phyloP scores from a whole-genome alignment of 495 filamentous ascomycete genomes.

The Astrocystis sublimbata region DNA sequence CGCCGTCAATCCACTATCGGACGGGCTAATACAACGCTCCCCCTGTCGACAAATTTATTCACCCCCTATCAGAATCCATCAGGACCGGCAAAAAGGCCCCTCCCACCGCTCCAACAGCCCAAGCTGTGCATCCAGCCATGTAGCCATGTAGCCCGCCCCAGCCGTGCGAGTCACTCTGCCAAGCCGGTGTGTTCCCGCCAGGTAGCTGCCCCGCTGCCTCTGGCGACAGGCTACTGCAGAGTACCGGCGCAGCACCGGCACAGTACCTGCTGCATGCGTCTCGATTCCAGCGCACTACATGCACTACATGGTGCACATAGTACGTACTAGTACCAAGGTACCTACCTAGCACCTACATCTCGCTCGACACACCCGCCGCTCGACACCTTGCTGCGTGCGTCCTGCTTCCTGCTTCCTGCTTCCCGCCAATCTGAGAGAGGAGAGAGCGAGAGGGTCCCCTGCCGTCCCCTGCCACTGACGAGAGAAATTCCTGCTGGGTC shows the following conservation, averaged over 20 bases:
- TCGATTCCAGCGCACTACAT: background rate
- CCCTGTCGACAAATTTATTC: constrained; percentile 20
- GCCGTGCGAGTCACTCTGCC: background rate
- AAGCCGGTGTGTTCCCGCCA: background rate
- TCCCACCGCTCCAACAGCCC: constrained; percentile 17
- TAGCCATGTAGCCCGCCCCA: constrained; percentile 3
- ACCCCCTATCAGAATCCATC: constrained; percentile 21
- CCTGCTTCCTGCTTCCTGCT: background rate
- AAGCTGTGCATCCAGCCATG: constrained; percentile 1
- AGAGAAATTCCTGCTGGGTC: constrained; percentile 12
- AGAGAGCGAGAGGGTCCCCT: constrained; percentile 9
- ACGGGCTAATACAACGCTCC: constrained; percentile 11
- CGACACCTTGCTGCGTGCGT: background rate
- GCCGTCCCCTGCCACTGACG: constrained; percentile 15
- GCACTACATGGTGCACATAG: no score
- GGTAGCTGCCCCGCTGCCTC: background rate
- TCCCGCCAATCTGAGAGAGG: constrained; percentile 16
- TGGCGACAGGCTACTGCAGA: background rate
- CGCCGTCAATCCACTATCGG: constrained; percentile 8
- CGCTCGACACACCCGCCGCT: no score
- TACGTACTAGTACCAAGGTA: no score
- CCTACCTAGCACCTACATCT: no score
- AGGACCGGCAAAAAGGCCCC: constrained; percentile 5
- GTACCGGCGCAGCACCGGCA: background rate
- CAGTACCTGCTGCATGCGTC: background rate